phyloP scores from a whole-genome alignment of 1,139 yeast genomes.

The Scheffersomyces titani region DNA sequence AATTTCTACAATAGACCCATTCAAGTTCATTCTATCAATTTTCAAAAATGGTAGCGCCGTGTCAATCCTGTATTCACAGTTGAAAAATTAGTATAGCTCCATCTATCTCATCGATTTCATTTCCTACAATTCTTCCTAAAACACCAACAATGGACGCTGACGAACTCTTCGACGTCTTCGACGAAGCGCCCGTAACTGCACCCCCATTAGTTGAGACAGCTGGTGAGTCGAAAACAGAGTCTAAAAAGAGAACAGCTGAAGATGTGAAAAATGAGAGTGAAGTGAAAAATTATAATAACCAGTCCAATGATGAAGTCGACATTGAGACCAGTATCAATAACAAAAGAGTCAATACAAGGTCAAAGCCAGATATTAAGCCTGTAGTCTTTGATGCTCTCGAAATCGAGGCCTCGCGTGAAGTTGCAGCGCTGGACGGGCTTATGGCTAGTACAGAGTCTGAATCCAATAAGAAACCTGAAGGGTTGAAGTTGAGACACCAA shows the following conservation, averaged over 20 bases:
- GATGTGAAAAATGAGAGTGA: constrained; percentile 5
- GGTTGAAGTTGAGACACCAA: constrained; percentile 79
- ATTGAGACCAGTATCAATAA: constrained; percentile 9
- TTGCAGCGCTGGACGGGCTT: constrained; percentile 75
- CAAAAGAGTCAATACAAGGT: constrained; percentile 17
- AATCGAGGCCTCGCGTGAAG: constrained; percentile 88
- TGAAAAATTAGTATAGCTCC: neutral
- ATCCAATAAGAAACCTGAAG: constrained; percentile 31
- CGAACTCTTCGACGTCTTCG: constrained; percentile 70
- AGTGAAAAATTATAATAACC: neutral
- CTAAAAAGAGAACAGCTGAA: constrained; percentile 6
- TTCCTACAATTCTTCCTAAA: neutral
- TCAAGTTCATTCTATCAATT: neutral
- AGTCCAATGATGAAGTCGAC: constrained; percentile 1
- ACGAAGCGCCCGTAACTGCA: constrained; percentile 51
- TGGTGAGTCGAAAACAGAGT: constrained; percentile 11
- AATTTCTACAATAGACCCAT: neutral
- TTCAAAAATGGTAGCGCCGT: neutral
- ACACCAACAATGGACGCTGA: constrained; percentile 35
- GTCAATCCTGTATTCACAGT: neutral
- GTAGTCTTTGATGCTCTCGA: constrained; percentile 89
- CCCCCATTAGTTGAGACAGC: constrained; percentile 28
- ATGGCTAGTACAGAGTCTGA: constrained; percentile 29
- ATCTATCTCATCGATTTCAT: constrained; percentile 1
- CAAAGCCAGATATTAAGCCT: constrained; percentile 47